Percentiles rank a stretch among this genome's conserved stretches.
These are phyloP conservation scores for Earliella scabrosa DNA, from an alignment of 1,284 basidiomycete genomes.

Conservation along the genomic window DNA sequence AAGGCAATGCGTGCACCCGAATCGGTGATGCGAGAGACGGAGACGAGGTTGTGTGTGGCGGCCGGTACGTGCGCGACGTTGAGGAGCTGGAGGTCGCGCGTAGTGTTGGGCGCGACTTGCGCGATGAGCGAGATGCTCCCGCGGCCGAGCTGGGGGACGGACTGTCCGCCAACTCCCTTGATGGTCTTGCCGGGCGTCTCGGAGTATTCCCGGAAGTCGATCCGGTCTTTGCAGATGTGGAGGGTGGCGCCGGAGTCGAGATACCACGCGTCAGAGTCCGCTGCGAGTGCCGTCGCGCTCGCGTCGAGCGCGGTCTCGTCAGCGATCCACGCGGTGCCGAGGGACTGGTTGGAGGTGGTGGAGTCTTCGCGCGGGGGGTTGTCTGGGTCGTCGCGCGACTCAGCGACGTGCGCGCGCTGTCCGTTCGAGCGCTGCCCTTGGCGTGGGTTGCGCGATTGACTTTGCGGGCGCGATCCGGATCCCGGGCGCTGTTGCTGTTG, in stretches of 20 bases:
- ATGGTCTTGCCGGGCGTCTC: conserved; percentile 17
- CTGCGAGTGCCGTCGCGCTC: neutral
- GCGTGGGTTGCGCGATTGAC: neutral
- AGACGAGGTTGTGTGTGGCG: conserved; percentile 40
- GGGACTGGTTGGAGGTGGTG: neutral
- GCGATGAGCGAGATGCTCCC: conserved; percentile 24
- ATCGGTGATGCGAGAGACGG: conserved; percentile 28
- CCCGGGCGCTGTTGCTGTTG: neutral
- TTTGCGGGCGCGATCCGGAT: neutral
- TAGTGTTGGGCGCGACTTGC: neutral
- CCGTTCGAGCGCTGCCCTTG: neutral
- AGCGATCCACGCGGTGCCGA: conserved; percentile 3
- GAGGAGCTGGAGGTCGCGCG: conserved; percentile 24
- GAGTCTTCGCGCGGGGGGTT: neutral
- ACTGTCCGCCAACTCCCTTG: conserved; percentile 20
- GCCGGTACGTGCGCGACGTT: conserved; percentile 37
- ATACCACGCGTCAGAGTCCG: conserved; percentile 16
- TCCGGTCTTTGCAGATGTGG: conserved; percentile 17
- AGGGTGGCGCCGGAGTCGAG: conserved; percentile 18
- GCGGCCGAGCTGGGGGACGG: conserved; percentile 13
- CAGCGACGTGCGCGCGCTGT: neutral
- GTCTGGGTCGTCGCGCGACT: neutral
- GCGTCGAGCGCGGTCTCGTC: conserved; percentile 2
- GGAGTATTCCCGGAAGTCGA: conserved; percentile 20
- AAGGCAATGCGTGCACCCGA: conserved; percentile 13